These are phyloP conservation scores for Aureobasidium lini DNA, from an alignment of 2,329 filamentous ascomycete genomes.

Conservation along the genomic window DNA sequence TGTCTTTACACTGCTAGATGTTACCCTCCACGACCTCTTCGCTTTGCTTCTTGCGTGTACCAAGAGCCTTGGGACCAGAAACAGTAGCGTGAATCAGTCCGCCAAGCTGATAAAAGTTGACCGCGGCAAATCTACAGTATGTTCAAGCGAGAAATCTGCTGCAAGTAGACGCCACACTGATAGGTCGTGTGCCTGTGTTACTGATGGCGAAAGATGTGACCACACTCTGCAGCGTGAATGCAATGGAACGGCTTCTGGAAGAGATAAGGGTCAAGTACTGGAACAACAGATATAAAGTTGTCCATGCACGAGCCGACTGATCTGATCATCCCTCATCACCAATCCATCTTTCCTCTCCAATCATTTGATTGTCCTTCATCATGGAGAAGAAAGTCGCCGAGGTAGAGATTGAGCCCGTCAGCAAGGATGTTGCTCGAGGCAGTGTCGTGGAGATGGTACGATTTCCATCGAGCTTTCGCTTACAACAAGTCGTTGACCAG, in stretches of 20 bases:
- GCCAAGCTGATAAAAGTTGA: neutral
- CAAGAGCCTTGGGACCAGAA: neutral
- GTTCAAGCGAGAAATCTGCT: neutral
- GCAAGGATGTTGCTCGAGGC: neutral
- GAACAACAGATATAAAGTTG: neutral
- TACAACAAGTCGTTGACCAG: neutral
- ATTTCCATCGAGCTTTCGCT: neutral
- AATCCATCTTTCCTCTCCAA: too few species aligned
- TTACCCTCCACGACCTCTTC: neutral
- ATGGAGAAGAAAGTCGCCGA: neutral
- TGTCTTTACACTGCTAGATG: neutral
- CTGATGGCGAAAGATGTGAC: neutral
- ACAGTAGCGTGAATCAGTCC: neutral
- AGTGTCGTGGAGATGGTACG: neutral
- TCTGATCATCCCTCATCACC: neutral
- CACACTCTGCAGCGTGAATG: neutral
- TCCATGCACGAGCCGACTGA: neutral
- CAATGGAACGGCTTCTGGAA: neutral
- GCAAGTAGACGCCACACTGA: neutral
- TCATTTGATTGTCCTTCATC: neutral
- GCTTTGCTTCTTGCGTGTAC: constrained; percentile 2
- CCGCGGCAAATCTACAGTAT: neutral
- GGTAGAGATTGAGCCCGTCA: neutral
- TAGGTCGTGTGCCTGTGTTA: neutral
- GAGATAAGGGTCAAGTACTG: neutral